Conservation (phyloP, 176 grass and related monocot genomes). For the Rhynchospora tenuis region DNA sequence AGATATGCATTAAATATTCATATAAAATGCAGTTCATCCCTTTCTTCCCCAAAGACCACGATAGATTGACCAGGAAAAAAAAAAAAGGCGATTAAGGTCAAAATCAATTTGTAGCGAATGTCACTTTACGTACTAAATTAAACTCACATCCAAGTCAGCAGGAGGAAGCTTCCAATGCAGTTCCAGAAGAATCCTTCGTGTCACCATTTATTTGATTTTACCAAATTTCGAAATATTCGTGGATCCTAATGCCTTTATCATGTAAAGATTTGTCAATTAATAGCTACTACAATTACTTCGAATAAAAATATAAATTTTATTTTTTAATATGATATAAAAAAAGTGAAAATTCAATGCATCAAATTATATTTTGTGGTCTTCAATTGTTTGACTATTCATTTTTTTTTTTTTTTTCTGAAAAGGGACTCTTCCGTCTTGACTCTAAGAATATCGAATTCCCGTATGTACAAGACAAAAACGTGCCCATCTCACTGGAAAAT, state of each 20-base stretch:
- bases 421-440: no score
- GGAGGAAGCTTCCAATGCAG: constrained; percentile 11
- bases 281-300: not conserved
- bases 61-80: not conserved
- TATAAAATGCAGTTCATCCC: not conserved
- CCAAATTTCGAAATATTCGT: not conserved
- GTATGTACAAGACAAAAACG: not conserved
- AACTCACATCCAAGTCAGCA: constrained; percentile 1
- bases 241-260: not conserved
- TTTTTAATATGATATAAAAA: not conserved
- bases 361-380: not conserved
- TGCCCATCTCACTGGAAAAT: no score
- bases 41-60: not conserved
- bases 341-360: not conserved
- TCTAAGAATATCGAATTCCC: not conserved
- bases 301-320: not conserved
- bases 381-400: not conserved
- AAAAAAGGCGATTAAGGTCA: not conserved
- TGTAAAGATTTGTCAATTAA: not conserved
- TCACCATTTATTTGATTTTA: not conserved
- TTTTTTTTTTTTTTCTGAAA: not conserved
- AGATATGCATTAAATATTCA: not conserved
- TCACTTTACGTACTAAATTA: not conserved
- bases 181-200: not conserved
- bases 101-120: not conserved